phyloP scores from a whole-genome alignment of 2,329 filamentous ascomycete genomes.

The Apiospora aurea region DNA sequence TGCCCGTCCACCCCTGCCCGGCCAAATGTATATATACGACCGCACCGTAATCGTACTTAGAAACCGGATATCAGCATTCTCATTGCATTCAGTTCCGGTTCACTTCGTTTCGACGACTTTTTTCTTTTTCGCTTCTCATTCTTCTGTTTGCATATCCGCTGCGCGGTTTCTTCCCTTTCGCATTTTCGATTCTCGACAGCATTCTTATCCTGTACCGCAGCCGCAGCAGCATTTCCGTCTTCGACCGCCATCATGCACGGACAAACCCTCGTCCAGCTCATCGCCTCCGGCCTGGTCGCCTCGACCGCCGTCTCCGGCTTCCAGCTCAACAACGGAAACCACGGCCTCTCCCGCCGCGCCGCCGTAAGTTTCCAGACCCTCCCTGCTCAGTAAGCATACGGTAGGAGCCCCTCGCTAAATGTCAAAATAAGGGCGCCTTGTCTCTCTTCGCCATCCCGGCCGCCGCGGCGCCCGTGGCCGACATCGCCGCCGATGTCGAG shows the following conservation, averaged over 20 bases:
- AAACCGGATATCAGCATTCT: background rate
- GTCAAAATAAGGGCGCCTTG: constrained; percentile 15
- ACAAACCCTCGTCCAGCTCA: background rate
- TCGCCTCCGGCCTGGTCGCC: constrained; percentile 21
- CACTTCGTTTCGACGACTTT: background rate
- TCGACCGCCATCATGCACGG: constrained; percentile 9
- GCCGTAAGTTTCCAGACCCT: background rate
- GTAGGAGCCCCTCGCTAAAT: too few relatives aligned
- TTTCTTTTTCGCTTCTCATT: background rate
- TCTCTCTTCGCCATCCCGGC: constrained; percentile 3
- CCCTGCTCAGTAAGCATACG: too few relatives aligned
- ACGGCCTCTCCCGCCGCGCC: background rate
- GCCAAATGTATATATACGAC: background rate
- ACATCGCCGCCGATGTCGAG: background rate
- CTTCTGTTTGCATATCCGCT: constrained; percentile 16
- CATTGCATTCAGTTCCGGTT: constrained; percentile 11
- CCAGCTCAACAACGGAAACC: constrained; percentile 18
- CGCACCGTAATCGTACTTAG: background rate
- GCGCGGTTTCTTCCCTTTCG: background rate
- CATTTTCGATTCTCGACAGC: constrained; percentile 3
- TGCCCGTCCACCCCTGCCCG: background rate
- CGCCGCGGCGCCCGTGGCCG: constrained; percentile 3
- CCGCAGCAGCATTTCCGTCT: background rate
- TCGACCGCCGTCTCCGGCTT: constrained; percentile 20
- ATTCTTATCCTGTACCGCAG: background rate